Base-by-base conservation (phyloP, 371 early-diverging fungal genomes). In the Mortierella sp. region DNA sequence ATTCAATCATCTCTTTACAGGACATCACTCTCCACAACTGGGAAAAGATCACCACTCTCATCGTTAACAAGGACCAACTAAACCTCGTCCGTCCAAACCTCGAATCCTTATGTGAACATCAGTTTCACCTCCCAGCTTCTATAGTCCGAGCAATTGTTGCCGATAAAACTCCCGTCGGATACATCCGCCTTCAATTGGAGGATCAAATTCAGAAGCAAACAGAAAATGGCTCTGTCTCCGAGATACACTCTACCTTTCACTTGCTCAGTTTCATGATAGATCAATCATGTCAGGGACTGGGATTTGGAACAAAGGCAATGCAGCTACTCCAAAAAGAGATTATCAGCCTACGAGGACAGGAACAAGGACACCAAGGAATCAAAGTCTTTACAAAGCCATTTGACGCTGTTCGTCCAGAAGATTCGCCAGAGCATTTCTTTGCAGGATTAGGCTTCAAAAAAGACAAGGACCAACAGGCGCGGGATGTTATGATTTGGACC, bases 391-490 rank as follows among this genome's bases (percentile, higher is more conserved):
- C 75, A 2, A 59, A 17, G 2, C 31, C 70, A 12, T 80, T 80
- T 61, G 64, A 49, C 0, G 32, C 43, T 0, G 75, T 70, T 15
- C 68, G 51, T 26, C 56, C 55, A 17, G 70, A 80, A 6, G 80
- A 80, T n/a, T 80, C 80, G 12, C 75, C 80, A 3, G 80, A 51
- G 19, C 75, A 74, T 32, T 80, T 80, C 45, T 74, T 80, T 61
- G 54, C 56, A 10, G 54, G 42, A 1, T 49, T 70, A 8, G 74
- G 68, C 3, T 80, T 80, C 22, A 26, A 28, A 23, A 53, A 45
- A 32, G 37, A 37, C 9, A 34, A 42, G 26, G 56, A 54, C 32
- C 19, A 31, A 15, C 17, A 13, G 32, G 40, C 6, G n/a, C 28
- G 32, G 29, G 60, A 72, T 2, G 65, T 56, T 26, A 59, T 72